phyloP scores from a whole-genome alignment of 495 filamentous ascomycete species.

The Tuber borchii region DNA sequence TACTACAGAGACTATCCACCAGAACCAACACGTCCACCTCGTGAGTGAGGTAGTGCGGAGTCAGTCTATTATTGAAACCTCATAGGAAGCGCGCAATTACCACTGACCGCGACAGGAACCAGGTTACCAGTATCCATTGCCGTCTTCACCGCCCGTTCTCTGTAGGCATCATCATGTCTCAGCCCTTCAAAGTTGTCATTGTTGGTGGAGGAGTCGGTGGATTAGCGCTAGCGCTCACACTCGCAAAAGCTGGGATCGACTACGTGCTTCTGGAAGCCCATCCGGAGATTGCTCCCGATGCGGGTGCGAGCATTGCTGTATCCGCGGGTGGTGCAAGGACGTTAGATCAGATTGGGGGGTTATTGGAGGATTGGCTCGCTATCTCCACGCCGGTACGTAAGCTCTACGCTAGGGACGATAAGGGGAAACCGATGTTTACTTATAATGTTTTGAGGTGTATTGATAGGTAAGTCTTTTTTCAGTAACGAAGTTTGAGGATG shows the following conservation, averaged over 20 bases:
- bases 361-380: constrained; percentile 41
- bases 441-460: constrained; percentile 29
- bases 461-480: constrained; percentile 14
- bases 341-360: constrained; percentile 48
- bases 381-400: constrained; percentile 18
- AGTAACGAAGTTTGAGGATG: constrained; percentile 36
- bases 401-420: background rate
- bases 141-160: too few relatives aligned
- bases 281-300: constrained; percentile 42
- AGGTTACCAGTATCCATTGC: background rate
- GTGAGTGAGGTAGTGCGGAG: too few relatives aligned
- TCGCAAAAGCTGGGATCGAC: constrained; percentile 47
- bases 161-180: background rate
- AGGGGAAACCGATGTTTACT: constrained; percentile 14
- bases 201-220: constrained; percentile 52
- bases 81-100: too few relatives aligned
- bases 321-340: constrained; percentile 44
- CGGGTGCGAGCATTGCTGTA: constrained; percentile 45
- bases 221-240: constrained; percentile 48
- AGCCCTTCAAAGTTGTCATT: constrained; percentile 49
- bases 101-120: background rate
- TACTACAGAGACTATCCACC: too few relatives aligned
- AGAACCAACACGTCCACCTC: too few relatives aligned
- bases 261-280: constrained; percentile 49
- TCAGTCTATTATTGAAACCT: too few relatives aligned